Evolutionary conservation across 495 filamentous ascomycete species (phyloP).

Genomic region (Aspergillus avenaceus): DNA sequence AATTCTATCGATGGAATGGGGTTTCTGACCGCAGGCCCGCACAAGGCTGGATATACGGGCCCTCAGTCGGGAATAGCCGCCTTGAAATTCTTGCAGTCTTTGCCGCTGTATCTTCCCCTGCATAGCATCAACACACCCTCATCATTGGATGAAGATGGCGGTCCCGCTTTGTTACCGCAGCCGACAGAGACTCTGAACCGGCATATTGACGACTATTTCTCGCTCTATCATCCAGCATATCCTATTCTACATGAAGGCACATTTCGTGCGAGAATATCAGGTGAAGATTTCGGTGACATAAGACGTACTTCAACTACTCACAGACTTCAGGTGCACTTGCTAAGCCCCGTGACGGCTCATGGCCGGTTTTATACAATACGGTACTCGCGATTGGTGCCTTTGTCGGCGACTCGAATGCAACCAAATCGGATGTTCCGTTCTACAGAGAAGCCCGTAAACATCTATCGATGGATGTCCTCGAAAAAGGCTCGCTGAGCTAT

Average conservation of each 20-base stretch:
- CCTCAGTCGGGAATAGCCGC: conserved; percentile 19
- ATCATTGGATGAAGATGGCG: conserved; percentile 14
- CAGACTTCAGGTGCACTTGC: conserved; percentile 9
- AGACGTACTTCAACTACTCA: background rate
- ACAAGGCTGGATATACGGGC: conserved; percentile 18
- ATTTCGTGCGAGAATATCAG: conserved; percentile 17
- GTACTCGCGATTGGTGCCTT: conserved; percentile 19
- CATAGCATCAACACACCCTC: conserved; percentile 13
- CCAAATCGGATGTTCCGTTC: conserved; percentile 12
- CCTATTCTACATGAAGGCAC: conserved; percentile 18
- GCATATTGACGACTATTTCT: conserved; percentile 17
- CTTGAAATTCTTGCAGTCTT: conserved; percentile 17
- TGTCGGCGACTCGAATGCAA: conserved; percentile 16
- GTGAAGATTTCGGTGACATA: background rate
- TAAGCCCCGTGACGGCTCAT: conserved; percentile 16
- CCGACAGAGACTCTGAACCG: background rate
- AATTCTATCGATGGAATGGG: conserved; percentile 20
- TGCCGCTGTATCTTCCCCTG: conserved; percentile 15
- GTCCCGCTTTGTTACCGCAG: background rate
- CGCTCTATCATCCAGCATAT: conserved; percentile 15
- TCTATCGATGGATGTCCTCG: conserved; percentile 16
- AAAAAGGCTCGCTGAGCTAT: conserved; percentile 19
- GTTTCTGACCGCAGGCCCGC: conserved; percentile 14
- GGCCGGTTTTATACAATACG: conserved; percentile 17
- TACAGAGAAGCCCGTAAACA: conserved; percentile 16